Evolutionary conservation across 2,329 filamentous ascomycete genomes (phyloP), one percentile per base, ranked within the genome.

Genomic region (Fusarium nanum): DNA sequence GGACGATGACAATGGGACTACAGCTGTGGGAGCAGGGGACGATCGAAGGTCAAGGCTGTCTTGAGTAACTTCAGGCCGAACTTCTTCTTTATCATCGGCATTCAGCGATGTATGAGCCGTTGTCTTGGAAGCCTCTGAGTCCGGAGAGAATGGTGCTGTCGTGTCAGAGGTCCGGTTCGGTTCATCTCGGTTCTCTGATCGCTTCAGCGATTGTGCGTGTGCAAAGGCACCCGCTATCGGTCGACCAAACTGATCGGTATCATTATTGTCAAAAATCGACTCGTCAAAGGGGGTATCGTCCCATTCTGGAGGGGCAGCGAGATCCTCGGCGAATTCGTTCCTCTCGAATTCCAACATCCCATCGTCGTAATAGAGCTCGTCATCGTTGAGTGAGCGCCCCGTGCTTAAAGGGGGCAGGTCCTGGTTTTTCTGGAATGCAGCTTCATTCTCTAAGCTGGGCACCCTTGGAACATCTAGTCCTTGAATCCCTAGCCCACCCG

Each of bases 301-400:
- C 20, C 83, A 84, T 61, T 85, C 77, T 14, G 76, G 76, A 44
- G 73, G 73, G 6, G 73, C 75, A 27, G 79, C 83, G 5, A 84
- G 81, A 52, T 83, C 82, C 60, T 82, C 83, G 10, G 83, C 82
- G 71, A 87, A 85, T 55, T 82, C 81, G 22, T 78, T 76, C 42
- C 76, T 76, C 40, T 83, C 81, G 56, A 74, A 87, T 79, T 60
- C 84, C 16, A 86, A 83, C 70, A 88, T 79, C 4, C 89, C 90
- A 74, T 89, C 89, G 67, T 92, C 89, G 74, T 91, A 93, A 76
- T 92, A 93, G 30, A 92, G 81, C 68, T 93, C 91, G 70, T 91
- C 89, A 34, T 88, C 85, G 5, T 60, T 70, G 5, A 58, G 28
- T n/a, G 56, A 41, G 25, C 57, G 60, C 4, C 66, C 50, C 12